A percentile compares a stretch with the other conserved stretches of the same genome.
Evolutionary conservation across 78 protist species (phyloP).

Genomic region (Dictyostelium capitatum): DNA sequence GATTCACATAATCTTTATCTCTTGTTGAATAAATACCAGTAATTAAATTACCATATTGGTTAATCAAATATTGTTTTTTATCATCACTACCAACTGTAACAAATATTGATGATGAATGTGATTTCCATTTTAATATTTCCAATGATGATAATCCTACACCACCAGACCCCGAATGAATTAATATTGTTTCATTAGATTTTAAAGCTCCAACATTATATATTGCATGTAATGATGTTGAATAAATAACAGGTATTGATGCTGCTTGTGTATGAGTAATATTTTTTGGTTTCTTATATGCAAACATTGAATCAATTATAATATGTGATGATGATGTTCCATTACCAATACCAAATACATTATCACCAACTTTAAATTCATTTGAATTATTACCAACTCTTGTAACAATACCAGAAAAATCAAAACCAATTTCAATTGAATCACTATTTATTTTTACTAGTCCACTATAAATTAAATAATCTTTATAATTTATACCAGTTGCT

Average conservation of each 20-base stretch:
- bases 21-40: too few species aligned
- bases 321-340: background rate
- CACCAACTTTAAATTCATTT: conserved; percentile 2
- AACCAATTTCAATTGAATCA: too few species aligned
- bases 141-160: conserved; percentile 47
- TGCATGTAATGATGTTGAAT: background rate
- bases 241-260: conserved; percentile 4
- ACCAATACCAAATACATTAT: background rate
- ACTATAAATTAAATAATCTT: background rate
- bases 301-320: background rate
- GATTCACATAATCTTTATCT: background rate
- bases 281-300: background rate
- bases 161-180: conserved; percentile 52
- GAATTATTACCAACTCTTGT: background rate
- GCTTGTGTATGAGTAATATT: background rate
- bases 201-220: background rate
- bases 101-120: conserved; percentile 42
- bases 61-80: background rate
- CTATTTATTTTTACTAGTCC: background rate
- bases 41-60: background rate
- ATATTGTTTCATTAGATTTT: conserved; percentile 13
- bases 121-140: conserved; percentile 11
- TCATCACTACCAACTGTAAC: conserved; percentile 7
- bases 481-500: conserved; percentile 17
- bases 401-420: conserved; percentile 74